These are phyloP conservation scores for Fragilaria crotonensis DNA, from an alignment of 108 stramenopile species.

Conservation along the genomic window DNA sequence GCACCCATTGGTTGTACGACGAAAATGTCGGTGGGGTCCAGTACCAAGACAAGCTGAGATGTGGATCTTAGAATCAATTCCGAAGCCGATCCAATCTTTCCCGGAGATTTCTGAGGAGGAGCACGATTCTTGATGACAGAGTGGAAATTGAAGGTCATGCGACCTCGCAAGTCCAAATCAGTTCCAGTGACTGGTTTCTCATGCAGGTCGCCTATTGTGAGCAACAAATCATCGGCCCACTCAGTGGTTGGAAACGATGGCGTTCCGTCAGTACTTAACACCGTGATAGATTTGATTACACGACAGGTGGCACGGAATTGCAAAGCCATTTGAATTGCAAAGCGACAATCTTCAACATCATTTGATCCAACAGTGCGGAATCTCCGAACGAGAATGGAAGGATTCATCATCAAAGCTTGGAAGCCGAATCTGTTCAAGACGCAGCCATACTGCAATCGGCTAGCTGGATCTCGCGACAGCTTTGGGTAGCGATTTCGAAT, in stretches of 20 bases:
- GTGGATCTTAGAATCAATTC: conserved; percentile 1
- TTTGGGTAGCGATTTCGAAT: conserved; percentile 28
- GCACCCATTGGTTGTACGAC: conserved; percentile 33
- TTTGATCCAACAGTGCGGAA: conserved; percentile 20
- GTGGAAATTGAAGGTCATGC: conserved; percentile 53
- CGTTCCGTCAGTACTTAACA: conserved; percentile 13
- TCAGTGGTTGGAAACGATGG: conserved; percentile 20
- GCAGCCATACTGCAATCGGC: neutral
- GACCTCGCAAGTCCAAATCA: conserved; percentile 63
- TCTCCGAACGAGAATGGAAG: conserved; percentile 36
- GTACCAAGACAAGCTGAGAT: conserved; percentile 23
- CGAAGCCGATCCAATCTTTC: neutral
- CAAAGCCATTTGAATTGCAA: conserved; percentile 41
- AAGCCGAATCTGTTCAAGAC: neutral
- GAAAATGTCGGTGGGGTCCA: conserved; percentile 66
- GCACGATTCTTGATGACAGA: conserved; percentile 7
- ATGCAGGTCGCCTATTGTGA: conserved; percentile 46
- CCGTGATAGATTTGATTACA: too few relatives aligned
- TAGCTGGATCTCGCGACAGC: neutral
- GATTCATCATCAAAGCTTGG: neutral
- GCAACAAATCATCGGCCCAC: conserved; percentile 45
- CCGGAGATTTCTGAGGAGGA: neutral
- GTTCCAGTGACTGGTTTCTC: conserved; percentile 34
- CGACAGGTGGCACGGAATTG: conserved; percentile 53
- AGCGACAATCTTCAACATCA: conserved; percentile 45